Evolutionary conservation across 2,329 filamentous ascomycete species (phyloP).

Genomic region (Aspergillus nomiae): DNA sequence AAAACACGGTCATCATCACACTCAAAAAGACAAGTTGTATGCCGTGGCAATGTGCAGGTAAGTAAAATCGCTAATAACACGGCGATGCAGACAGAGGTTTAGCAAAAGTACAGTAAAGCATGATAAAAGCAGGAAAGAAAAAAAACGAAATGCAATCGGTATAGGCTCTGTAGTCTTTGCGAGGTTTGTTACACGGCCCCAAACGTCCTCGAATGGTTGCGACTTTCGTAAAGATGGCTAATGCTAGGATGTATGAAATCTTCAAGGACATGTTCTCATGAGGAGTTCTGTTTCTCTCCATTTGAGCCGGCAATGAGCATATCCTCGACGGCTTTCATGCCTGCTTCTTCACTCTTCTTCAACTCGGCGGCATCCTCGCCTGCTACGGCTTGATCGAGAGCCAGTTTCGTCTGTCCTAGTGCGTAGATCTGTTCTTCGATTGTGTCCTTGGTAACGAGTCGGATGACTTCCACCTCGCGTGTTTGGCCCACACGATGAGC

Average conservation of each 20-base stretch:
- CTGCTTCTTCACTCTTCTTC: constrained; percentile 52
- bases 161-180: not conserved
- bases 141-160: not conserved
- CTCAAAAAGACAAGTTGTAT: not conserved
- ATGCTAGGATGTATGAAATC: not conserved
- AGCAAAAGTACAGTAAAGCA: not conserved
- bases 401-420: constrained; percentile 88
- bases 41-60: not conserved
- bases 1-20: not conserved
- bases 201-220: not conserved
- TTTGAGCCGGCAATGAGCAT: constrained; percentile 51
- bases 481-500: constrained; percentile 94
- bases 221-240: not conserved
- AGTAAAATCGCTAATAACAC: not conserved
- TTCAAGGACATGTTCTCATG: not conserved
- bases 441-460: constrained; percentile 76
- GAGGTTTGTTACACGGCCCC: not conserved
- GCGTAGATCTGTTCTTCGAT: constrained; percentile 94
- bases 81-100: not conserved
- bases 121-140: not conserved
- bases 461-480: constrained; percentile 84
- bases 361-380: constrained; percentile 59
- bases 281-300: constrained; percentile 16
- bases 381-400: constrained; percentile 75
- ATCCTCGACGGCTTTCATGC: constrained; percentile 51